Conservation (phyloP, 2,329 filamentous ascomycete species). For the Sarocladium oryzae region DNA sequence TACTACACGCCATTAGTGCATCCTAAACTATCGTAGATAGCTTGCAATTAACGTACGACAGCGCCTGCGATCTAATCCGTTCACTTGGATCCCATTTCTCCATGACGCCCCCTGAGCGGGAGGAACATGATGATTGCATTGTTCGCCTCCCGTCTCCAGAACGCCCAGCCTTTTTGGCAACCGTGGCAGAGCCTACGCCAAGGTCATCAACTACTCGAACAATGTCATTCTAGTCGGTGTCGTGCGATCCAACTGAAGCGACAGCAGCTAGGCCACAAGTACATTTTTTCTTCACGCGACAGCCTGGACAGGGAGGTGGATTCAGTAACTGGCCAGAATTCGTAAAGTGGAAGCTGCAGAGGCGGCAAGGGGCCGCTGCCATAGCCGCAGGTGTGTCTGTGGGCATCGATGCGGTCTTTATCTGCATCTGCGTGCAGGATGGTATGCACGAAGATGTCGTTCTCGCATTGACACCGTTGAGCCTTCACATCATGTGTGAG, state of each 20-base stretch:
- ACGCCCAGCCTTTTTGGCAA: slow-evolving; percentile 42
- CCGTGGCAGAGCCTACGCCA: slow-evolving; percentile 70
- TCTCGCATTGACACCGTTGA: slow-evolving; percentile 60
- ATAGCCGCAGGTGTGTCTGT: slow-evolving; percentile 39
- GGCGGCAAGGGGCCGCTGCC: slow-evolving; percentile 47
- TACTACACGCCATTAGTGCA: no score
- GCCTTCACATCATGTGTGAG: slow-evolving; percentile 86
- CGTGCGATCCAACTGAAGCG: slow-evolving; percentile 72
- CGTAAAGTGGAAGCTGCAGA: slow-evolving; percentile 58
- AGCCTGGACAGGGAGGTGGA: slow-evolving; percentile 53
- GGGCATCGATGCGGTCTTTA: slow-evolving; percentile 56
- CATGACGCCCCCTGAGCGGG: neutral
- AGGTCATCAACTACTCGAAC: slow-evolving; percentile 57
- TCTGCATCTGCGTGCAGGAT: slow-evolving; percentile 68
- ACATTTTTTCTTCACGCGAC: slow-evolving; percentile 56
- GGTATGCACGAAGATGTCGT: slow-evolving; percentile 82
- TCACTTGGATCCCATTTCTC: no score
- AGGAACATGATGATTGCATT: neutral
- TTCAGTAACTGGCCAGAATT: slow-evolving; percentile 74
- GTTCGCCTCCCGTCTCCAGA: neutral
- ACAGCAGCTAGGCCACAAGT: slow-evolving; percentile 58
- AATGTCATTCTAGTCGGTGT: slow-evolving; percentile 68
- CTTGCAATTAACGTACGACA: neutral
- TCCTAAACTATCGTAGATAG: no score
- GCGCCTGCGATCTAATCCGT: no score